phyloP scores from a whole-genome alignment of 306 rosid genomes.

The Citrullus colocynthis region DNA sequence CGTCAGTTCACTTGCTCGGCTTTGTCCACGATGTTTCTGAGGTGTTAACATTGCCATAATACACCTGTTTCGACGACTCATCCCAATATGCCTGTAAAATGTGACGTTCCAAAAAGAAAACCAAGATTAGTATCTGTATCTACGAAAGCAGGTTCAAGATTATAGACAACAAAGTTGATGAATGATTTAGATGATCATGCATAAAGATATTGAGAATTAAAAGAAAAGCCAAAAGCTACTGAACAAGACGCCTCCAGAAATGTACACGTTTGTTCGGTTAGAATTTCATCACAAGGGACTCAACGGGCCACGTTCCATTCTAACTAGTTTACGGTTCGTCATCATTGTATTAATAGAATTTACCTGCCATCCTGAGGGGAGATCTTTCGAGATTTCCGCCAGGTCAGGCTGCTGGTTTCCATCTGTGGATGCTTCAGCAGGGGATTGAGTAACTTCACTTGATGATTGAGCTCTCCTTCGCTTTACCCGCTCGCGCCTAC shows the following conservation, averaged over 20 bases:
- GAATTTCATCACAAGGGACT: not conserved
- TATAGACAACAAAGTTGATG: not conserved
- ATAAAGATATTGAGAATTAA: not conserved
- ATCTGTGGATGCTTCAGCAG: conserved; percentile 22
- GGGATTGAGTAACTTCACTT: conserved; percentile 20
- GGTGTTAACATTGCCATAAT: conserved; percentile 60
- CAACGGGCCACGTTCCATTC: not conserved
- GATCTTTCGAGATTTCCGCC: conserved; percentile 45
- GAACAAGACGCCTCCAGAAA: not conserved
- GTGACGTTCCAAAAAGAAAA: not conserved
- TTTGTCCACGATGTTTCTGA: conserved; percentile 71
- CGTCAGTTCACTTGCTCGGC: conserved; percentile 28
- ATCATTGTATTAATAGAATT: not conserved
- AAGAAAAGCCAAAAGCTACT: not conserved
- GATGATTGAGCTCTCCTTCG: conserved; percentile 67
- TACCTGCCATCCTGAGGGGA: conserved; percentile 89
- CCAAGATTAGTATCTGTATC: not conserved
- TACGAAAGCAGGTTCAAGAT: not conserved
- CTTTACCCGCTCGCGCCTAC: conserved; percentile 80
- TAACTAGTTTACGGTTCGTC: not conserved
- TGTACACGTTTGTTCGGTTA: not conserved
- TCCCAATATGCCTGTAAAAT: conserved; percentile 72
- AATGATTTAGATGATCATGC: not conserved
- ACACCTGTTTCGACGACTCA: conserved; percentile 63
- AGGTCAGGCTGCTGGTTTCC: conserved; percentile 44